Evolutionary conservation across 192 early-diverging fungal species (phyloP).

Genomic region (Spinellus fusiger): DNA sequence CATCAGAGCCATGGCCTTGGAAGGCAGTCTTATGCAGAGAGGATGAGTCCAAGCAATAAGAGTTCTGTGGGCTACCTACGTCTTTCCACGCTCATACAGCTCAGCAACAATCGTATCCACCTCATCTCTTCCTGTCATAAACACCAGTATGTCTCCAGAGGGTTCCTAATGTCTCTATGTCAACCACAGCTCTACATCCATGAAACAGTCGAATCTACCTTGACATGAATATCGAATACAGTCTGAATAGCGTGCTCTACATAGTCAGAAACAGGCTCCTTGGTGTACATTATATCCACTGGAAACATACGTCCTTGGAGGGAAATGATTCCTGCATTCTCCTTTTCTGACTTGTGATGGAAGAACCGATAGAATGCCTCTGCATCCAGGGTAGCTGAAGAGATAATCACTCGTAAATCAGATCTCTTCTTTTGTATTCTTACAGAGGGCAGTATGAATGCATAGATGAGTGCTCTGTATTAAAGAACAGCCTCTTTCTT

Average conservation of each 20-base stretch:
- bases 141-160: slow-evolving; percentile 62
- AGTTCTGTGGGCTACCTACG: slow-evolving; percentile 19
- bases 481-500: neutral
- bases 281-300: slow-evolving; percentile 55
- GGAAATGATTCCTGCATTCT: slow-evolving; percentile 53
- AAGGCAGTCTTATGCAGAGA: slow-evolving; percentile 24
- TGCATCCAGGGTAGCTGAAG: slow-evolving; percentile 79
- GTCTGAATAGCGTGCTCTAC: slow-evolving; percentile 61
- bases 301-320: slow-evolving; percentile 73
- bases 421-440: slow-evolving; percentile 66
- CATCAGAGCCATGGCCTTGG: slow-evolving; percentile 32
- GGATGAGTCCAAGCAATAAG: neutral
- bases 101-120: slow-evolving; percentile 61
- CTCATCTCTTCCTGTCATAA: slow-evolving; percentile 71
- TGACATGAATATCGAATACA: slow-evolving; percentile 67
- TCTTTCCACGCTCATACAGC: slow-evolving; percentile 50
- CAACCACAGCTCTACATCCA: neutral
- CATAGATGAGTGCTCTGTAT: neutral
- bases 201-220: slow-evolving; percentile 11
- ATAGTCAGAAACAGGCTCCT: slow-evolving; percentile 59
- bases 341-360: slow-evolving; percentile 47
- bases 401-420: slow-evolving; percentile 69
- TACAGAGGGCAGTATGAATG: neutral
- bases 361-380: slow-evolving; percentile 66
- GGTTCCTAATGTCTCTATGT: slow-evolving; percentile 34